phyloP scores from a whole-genome alignment of 2,329 filamentous ascomycete species.

The Neofusicoccum kwambonambiense region DNA sequence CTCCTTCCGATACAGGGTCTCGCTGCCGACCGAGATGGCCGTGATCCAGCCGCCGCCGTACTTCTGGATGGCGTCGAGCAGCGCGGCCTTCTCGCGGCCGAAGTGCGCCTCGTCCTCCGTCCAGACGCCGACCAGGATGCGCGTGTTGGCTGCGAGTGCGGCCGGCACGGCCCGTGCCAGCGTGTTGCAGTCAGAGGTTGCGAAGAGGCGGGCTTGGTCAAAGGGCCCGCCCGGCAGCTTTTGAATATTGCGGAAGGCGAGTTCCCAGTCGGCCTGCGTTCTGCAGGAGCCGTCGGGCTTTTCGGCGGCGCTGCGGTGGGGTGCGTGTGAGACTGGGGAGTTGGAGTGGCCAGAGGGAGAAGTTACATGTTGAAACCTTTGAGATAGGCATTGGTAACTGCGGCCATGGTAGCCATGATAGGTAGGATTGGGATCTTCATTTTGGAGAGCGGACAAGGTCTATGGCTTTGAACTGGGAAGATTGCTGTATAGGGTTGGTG shows the following conservation, averaged over 20 bases:
- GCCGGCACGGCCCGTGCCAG: constrained; percentile 30
- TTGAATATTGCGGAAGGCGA: constrained; percentile 26
- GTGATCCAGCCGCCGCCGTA: constrained; percentile 36
- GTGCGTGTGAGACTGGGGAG: background rate
- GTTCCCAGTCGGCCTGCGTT: constrained; percentile 28
- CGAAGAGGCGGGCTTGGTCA: constrained; percentile 28
- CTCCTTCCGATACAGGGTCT: constrained; percentile 60
- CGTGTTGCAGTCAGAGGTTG: constrained; percentile 27
- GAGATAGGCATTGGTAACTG: constrained; percentile 24
- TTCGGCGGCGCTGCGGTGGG: constrained; percentile 22
- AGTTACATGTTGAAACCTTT: constrained; percentile 29
- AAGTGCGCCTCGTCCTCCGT: constrained; percentile 29
- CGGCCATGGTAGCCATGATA: background rate
- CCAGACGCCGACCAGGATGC: constrained; percentile 39
- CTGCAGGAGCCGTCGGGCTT: constrained; percentile 29
- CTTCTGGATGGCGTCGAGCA: constrained; percentile 31
- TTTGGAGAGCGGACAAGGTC: background rate
- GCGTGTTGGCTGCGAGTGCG: constrained; percentile 35
- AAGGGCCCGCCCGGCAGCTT: constrained; percentile 28
- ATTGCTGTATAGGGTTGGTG: background rate
- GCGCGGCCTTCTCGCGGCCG: constrained; percentile 34
- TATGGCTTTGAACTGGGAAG: background rate
- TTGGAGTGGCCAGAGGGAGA: background rate
- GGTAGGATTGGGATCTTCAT: background rate
- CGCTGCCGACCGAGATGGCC: constrained; percentile 37